These are phyloP conservation scores for Colletotrichum sp. DNA, from an alignment of 2,329 filamentous ascomycete species.

Conservation along the genomic window DNA sequence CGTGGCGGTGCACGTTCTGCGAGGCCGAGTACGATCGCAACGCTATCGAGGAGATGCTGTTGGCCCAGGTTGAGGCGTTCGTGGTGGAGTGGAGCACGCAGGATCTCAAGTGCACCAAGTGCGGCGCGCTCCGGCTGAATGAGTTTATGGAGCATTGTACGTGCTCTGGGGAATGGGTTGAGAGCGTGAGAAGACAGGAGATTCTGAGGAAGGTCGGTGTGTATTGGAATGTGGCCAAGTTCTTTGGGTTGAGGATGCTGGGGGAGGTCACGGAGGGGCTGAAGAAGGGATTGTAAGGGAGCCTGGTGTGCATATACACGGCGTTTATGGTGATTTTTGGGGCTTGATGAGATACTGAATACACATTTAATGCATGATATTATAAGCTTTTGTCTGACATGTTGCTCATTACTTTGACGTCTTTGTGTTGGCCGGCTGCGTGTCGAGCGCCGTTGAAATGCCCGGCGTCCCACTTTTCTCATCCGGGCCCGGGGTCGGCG, in stretches of 20 bases:
- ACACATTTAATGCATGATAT: neutral
- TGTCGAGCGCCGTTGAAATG: neutral
- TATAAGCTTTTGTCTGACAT: neutral
- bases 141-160: conserved; percentile 97
- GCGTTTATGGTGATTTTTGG: neutral
- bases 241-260: conserved; percentile 84
- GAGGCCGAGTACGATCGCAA: conserved; percentile 77
- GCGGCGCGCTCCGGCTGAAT: conserved; percentile 78
- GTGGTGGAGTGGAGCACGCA: conserved; percentile 85
- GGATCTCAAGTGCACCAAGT: conserved; percentile 80
- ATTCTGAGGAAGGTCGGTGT: conserved; percentile 70
- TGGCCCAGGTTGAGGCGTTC: conserved; percentile 76
- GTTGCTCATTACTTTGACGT: neutral
- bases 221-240: conserved; percentile 75
- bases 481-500: neutral
- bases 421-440: rapidly evolving
- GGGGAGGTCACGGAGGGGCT: conserved; percentile 74
- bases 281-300: conserved; percentile 43
- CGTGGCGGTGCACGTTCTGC: conserved; percentile 82
- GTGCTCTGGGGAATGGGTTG: conserved; percentile 86
- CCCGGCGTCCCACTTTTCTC: neutral
- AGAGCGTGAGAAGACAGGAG: conserved; percentile 71
- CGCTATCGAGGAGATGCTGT: conserved; percentile 81
- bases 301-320: neutral
- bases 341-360: neutral